Conservation (phyloP, 129 eudicot genomes). For the Rutidosis leptorrhynchoides region DNA sequence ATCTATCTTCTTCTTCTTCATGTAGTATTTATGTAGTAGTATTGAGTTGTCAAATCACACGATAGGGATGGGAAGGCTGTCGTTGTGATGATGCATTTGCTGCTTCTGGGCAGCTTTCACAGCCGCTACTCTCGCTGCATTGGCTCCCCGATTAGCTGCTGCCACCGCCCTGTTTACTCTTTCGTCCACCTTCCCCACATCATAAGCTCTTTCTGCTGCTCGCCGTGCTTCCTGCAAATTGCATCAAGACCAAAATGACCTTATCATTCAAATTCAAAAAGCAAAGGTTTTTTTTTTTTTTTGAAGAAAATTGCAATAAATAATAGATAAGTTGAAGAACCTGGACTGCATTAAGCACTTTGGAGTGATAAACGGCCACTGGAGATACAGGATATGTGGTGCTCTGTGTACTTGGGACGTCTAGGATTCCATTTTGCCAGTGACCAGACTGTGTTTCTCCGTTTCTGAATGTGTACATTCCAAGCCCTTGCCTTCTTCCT, state of each 20-base stretch:
- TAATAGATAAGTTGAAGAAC: slow-evolving; percentile 34
- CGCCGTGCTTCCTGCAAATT: slow-evolving; percentile 73
- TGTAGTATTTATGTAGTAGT: too few relatives aligned
- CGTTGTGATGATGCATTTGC: slow-evolving; percentile 49
- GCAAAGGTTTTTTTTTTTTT: too few relatives aligned
- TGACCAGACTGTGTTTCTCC: slow-evolving; percentile 95
- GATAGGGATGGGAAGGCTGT: slow-evolving; percentile 39
- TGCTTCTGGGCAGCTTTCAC: slow-evolving; percentile 88
- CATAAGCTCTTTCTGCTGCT: slow-evolving; percentile 81
- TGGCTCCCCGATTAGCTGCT: slow-evolving; percentile 86
- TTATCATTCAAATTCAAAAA: too few relatives aligned
- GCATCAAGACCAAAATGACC: too few relatives aligned
- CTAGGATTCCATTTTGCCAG: slow-evolving; percentile 81
- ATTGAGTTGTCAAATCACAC: too few relatives aligned
- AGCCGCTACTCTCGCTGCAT: slow-evolving; percentile 94
- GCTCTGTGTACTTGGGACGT: slow-evolving; percentile 73
- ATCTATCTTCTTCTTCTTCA: too few relatives aligned
- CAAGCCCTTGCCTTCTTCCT: slow-evolving; percentile 95
- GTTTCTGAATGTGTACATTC: slow-evolving; percentile 78
- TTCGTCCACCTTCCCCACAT: slow-evolving; percentile 79
- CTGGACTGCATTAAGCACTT: slow-evolving; percentile 79
- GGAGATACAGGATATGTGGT: slow-evolving; percentile 60
- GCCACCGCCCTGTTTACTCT: slow-evolving; percentile 79
- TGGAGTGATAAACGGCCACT: slow-evolving; percentile 78
- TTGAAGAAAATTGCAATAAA: too few relatives aligned